phyloP scores from a whole-genome alignment of 208 protist species.

The Trypanosoma rangeli region DNA sequence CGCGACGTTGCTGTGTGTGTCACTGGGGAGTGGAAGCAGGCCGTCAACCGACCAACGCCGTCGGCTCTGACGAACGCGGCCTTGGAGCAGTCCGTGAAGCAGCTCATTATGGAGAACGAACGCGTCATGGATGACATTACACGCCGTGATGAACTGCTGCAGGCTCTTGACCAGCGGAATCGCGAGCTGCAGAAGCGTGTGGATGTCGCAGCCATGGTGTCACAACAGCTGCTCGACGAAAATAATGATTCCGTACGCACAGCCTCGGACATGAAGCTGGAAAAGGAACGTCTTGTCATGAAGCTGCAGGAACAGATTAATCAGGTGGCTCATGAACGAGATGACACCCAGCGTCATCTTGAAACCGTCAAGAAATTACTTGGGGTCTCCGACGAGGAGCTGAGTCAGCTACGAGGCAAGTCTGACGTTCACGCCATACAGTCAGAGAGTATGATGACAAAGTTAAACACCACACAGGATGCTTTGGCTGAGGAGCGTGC shows the following conservation, averaged over 20 bases:
- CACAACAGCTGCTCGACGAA: slow-evolving; percentile 68
- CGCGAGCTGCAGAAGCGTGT: slow-evolving; percentile 65
- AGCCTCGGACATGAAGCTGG: slow-evolving; percentile 44
- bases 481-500: slow-evolving; percentile 47
- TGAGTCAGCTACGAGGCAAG: slow-evolving; percentile 50
- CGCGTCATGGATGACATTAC: slow-evolving; percentile 39
- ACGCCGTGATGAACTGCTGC: slow-evolving; percentile 51
- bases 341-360: slow-evolving; percentile 74
- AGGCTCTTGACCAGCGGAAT: slow-evolving; percentile 51
- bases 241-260: slow-evolving; percentile 38
- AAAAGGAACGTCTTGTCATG: slow-evolving; percentile 49
- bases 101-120: slow-evolving; percentile 61
- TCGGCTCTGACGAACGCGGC: slow-evolving; percentile 59
- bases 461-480: slow-evolving; percentile 39
- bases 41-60: slow-evolving; percentile 46
- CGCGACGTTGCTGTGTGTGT: slow-evolving; percentile 40
- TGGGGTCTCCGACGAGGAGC: slow-evolving; percentile 54
- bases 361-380: slow-evolving; percentile 61
- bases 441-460: slow-evolving; percentile 31
- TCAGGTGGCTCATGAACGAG: slow-evolving; percentile 35
- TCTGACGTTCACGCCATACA: slow-evolving; percentile 54
- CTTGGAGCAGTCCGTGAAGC: slow-evolving; percentile 57
- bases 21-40: slow-evolving; percentile 47
- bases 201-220: slow-evolving; percentile 49
- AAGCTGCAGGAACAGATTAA: slow-evolving; percentile 58